Percentiles rank a stretch among this genome's conserved stretches.
phyloP scores from a whole-genome alignment of 345 rosid genomes.

The Erysimum cheiranthoides region DNA sequence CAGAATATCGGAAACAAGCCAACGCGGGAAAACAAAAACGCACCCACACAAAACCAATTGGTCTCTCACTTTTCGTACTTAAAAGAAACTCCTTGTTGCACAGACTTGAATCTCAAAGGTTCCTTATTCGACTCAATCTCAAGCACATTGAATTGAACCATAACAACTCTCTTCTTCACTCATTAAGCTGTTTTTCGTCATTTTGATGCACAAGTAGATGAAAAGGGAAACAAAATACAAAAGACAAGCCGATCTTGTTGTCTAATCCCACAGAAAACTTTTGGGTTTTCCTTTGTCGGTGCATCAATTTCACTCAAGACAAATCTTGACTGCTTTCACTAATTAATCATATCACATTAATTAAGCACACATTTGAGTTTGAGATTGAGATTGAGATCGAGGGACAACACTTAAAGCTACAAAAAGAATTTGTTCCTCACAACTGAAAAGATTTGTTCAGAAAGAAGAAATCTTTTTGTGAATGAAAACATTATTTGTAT shows the following conservation, averaged over 20 bases:
- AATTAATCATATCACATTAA: slow-evolving; percentile 1
- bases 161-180: slow-evolving; percentile 11
- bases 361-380: slow-evolving; percentile 4
- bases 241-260: slow-evolving; percentile 6
- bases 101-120: background rate
- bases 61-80: slow-evolving; percentile 19
- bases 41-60: slow-evolving; percentile 5
- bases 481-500: slow-evolving; percentile 27
- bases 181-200: slow-evolving; percentile 3
- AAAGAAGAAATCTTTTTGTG: background rate
- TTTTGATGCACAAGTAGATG: slow-evolving; percentile 4
- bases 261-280: background rate
- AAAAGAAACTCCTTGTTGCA: background rate
- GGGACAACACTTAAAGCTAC: background rate
- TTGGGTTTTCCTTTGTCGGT: slow-evolving; percentile 32
- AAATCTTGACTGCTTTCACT: background rate
- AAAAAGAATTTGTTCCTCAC: background rate
- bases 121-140: slow-evolving; percentile 14
- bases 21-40: slow-evolving; percentile 43
- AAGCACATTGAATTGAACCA: slow-evolving; percentile 13
- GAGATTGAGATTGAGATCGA: background rate
- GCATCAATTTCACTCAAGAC: slow-evolving; percentile 28
- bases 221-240: slow-evolving; percentile 17
- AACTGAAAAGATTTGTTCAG: too few relatives aligned
- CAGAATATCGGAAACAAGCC: slow-evolving; percentile 36